A percentile compares a stretch with the other conserved stretches of the same genome.
Conservation (phyloP, 768 basidiomycete genomes). For the Mrakia blollopis region DNA sequence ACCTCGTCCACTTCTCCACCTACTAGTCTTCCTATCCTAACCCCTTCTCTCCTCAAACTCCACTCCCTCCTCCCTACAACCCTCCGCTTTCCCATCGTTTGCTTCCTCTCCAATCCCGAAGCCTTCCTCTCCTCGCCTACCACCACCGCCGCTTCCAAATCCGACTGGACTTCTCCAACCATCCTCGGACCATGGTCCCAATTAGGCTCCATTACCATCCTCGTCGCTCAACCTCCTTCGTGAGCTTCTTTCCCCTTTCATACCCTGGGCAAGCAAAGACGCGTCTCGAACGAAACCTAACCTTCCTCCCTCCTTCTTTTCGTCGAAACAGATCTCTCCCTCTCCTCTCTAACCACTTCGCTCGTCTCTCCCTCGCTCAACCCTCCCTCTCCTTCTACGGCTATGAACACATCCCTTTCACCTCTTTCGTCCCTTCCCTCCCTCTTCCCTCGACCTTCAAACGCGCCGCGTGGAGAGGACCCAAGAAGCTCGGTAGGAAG, state of each 20-base stretch:
- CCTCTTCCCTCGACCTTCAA: not conserved
- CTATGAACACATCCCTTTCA: slow-evolving; percentile 3
- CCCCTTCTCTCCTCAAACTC: not conserved
- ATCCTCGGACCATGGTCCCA: slow-evolving; percentile 1
- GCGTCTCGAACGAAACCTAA: too few species aligned
- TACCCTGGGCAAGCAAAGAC: too few species aligned
- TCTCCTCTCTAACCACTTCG: not conserved
- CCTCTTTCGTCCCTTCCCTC: slow-evolving; percentile 1
- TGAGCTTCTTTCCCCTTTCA: not conserved
- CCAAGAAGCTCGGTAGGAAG: not conserved
- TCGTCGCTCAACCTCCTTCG: not conserved
- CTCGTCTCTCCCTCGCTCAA: slow-evolving; percentile 1
- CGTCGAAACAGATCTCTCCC: not conserved
- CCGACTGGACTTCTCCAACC: not conserved
- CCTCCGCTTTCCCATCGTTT: slow-evolving; percentile 3
- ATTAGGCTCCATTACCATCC: not conserved
- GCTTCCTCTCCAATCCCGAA: slow-evolving; percentile 3
- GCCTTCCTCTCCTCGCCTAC: slow-evolving; percentile 3
- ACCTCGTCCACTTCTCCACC: not conserved
- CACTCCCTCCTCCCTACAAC: slow-evolving; percentile 7
- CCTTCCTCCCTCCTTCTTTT: not conserved
- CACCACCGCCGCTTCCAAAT: not conserved
- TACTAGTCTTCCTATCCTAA: not conserved
- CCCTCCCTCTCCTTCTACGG: not conserved
- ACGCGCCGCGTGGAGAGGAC: not conserved